phyloP scores from a whole-genome alignment of 306 rosid species.

The Gynostemma pentaphyllum region DNA sequence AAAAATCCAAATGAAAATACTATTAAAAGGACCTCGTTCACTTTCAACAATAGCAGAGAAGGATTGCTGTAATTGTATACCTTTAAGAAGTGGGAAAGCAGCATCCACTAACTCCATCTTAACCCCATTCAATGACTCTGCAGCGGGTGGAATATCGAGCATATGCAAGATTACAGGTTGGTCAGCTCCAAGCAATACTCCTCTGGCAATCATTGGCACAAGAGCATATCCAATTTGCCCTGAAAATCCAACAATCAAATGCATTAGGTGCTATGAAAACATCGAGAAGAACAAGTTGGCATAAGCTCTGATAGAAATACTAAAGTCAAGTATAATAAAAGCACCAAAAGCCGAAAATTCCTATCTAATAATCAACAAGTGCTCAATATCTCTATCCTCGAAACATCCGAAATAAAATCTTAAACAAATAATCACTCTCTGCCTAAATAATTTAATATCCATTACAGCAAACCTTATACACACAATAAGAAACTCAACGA shows the following conservation, averaged over 20 bases:
- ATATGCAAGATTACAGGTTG: conserved; percentile 94
- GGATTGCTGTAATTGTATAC: conserved; percentile 15
- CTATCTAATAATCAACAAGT: background rate
- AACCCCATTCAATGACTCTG: conserved; percentile 86
- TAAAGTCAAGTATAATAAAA: background rate
- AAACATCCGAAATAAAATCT: background rate
- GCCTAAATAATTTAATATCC: background rate
- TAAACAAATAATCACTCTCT: background rate
- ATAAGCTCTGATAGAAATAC: background rate
- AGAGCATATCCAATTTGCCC: conserved; percentile 99
- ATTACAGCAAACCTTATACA: background rate
- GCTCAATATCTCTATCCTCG: background rate
- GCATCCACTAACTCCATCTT: conserved; percentile 95
- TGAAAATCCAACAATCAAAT: conserved; percentile 20
- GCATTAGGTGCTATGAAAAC: background rate
- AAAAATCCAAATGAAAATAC: background rate
- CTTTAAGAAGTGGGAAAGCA: conserved; percentile 86
- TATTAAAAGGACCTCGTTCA: background rate
- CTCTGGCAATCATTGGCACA: conserved; percentile 97
- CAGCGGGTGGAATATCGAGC: conserved; percentile 89
- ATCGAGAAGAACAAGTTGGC: background rate
- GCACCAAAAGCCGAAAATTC: background rate
- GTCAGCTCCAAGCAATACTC: conserved; percentile 82
- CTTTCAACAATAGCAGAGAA: background rate
- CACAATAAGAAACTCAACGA: background rate